Conservation (phyloP, 2,329 filamentous ascomycete genomes). For the Tolypocladium nubicola region DNA sequence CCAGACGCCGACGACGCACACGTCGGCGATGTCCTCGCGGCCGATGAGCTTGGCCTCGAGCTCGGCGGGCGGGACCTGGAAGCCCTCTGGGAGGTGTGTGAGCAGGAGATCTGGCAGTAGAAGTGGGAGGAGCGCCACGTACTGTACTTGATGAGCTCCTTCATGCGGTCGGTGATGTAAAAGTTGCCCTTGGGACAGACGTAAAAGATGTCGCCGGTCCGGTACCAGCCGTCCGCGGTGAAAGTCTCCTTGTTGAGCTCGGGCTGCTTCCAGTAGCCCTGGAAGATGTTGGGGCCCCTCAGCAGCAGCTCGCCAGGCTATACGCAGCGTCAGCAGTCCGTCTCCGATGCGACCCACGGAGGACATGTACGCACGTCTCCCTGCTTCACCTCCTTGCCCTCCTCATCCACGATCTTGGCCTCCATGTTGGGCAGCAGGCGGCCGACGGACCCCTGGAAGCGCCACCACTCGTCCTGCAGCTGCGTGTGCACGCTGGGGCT, state of each 20-base stretch:
- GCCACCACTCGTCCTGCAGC: constrained; percentile 64
- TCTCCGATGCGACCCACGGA: neutral
- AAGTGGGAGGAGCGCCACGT: constrained; percentile 10
- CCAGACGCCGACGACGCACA: constrained; percentile 53
- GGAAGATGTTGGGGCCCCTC: constrained; percentile 70
- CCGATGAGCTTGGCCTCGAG: constrained; percentile 40
- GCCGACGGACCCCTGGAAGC: constrained; percentile 68
- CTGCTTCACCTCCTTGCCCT: constrained; percentile 42
- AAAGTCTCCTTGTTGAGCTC: constrained; percentile 62
- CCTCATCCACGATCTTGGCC: constrained; percentile 66
- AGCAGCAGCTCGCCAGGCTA: constrained; percentile 63
- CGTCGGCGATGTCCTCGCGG: constrained; percentile 39
- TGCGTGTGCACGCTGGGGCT: constrained; percentile 69
- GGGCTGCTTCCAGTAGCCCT: constrained; percentile 66
- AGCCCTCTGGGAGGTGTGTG: constrained; percentile 41
- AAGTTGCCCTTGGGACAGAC: constrained; percentile 71
- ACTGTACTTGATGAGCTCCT: constrained; percentile 52
- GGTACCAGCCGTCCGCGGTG: constrained; percentile 74
- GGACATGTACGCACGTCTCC: constrained; percentile 26
- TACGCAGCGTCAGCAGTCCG: neutral
- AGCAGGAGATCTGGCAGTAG: constrained; percentile 12
- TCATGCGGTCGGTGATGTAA: constrained; percentile 80
- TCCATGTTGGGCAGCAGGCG: constrained; percentile 68
- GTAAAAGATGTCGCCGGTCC: constrained; percentile 78
- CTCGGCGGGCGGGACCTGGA: constrained; percentile 61